Conservation (phyloP, 352 stramenopile genomes). For the Pythium brassicae region DNA sequence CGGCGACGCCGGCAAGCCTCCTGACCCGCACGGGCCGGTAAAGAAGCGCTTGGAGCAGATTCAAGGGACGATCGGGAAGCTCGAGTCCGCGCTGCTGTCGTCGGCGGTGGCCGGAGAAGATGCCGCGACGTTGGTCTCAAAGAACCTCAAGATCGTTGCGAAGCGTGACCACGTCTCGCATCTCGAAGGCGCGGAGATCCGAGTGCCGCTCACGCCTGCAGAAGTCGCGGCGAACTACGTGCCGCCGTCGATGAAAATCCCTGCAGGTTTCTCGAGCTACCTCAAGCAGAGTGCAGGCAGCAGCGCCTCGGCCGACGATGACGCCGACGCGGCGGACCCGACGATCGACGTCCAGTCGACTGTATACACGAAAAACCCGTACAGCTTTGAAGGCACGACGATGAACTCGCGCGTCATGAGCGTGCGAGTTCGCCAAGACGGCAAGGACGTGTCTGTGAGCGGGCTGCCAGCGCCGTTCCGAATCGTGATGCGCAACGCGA, state of each 20-base stretch:
- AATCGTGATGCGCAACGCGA: slow-evolving; percentile 51
- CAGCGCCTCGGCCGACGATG: slow-evolving; percentile 6
- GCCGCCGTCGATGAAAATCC: slow-evolving; percentile 44
- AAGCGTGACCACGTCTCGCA: slow-evolving; percentile 36
- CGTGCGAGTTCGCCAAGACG: slow-evolving; percentile 38
- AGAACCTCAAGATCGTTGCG: slow-evolving; percentile 57
- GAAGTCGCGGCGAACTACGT: slow-evolving; percentile 50
- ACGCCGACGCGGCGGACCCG: slow-evolving; percentile 22
- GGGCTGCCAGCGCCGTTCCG: slow-evolving; percentile 37
- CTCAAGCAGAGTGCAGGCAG: slow-evolving; percentile 18
- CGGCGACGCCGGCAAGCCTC: slow-evolving; percentile 1
- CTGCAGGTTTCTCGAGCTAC: slow-evolving; percentile 35
- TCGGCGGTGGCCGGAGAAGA: slow-evolving; percentile 43
- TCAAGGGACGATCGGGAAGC: slow-evolving; percentile 46
- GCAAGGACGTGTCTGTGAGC: slow-evolving; percentile 27
- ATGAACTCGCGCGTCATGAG: slow-evolving; percentile 64
- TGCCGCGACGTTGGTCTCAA: slow-evolving; percentile 48
- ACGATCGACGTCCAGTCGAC: slow-evolving; percentile 60
- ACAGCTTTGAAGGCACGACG: slow-evolving; percentile 38
- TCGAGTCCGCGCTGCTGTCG: slow-evolving; percentile 37
- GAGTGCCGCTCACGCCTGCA: slow-evolving; percentile 31
- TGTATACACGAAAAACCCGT: slow-evolving; percentile 62
- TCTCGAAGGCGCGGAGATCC: slow-evolving; percentile 31
- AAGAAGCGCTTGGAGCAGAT: slow-evolving; percentile 30
- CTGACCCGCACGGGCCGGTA: slow-evolving; percentile 24